Conservation (phyloP, 441 rosid species). For the Viola pubescens region DNA sequence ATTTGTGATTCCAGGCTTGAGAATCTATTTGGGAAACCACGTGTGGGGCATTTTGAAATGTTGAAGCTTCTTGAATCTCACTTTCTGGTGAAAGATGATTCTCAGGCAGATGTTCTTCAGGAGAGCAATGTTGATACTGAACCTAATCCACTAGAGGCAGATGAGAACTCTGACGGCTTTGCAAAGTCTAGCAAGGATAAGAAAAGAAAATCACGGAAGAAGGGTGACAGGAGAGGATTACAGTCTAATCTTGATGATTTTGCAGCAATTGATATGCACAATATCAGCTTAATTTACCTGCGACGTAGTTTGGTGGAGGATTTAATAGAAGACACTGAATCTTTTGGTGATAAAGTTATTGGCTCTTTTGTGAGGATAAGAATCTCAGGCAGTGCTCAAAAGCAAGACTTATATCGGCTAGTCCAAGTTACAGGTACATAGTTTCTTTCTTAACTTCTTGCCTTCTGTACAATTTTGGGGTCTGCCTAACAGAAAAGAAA, state of each 20-base stretch:
- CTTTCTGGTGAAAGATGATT: slow-evolving; percentile 66
- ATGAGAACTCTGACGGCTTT: slow-evolving; percentile 53
- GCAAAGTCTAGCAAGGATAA: slow-evolving; percentile 54
- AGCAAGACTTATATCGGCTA: slow-evolving; percentile 91
- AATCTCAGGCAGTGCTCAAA: slow-evolving; percentile 74
- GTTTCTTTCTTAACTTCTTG: slow-evolving; percentile 13
- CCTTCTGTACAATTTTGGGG: slow-evolving; percentile 7
- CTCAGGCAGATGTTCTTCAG: slow-evolving; percentile 51
- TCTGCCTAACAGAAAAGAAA: slow-evolving; percentile 1
- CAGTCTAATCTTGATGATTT: slow-evolving; percentile 82
- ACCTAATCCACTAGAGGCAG: slow-evolving; percentile 56
- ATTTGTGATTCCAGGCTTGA: slow-evolving; percentile 82
- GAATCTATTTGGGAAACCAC: slow-evolving; percentile 75
- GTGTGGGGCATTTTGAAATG: slow-evolving; percentile 97
- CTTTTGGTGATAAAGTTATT: slow-evolving; percentile 72
- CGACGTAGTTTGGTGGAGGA: slow-evolving; percentile 79
- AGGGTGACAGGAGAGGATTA: slow-evolving; percentile 56
- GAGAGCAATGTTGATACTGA: slow-evolving; percentile 59
- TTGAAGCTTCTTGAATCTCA: slow-evolving; percentile 87
- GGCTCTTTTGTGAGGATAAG: slow-evolving; percentile 81
- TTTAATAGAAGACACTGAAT: slow-evolving; percentile 54
- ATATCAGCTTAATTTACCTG: slow-evolving; percentile 72
- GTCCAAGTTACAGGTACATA: slow-evolving; percentile 76
- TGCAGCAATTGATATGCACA: slow-evolving; percentile 82
- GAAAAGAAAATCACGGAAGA: slow-evolving; percentile 69